Evolutionary conservation across 2,329 filamentous ascomycete species (phyloP).

Genomic region (Aspergillus quadricinctus): DNA sequence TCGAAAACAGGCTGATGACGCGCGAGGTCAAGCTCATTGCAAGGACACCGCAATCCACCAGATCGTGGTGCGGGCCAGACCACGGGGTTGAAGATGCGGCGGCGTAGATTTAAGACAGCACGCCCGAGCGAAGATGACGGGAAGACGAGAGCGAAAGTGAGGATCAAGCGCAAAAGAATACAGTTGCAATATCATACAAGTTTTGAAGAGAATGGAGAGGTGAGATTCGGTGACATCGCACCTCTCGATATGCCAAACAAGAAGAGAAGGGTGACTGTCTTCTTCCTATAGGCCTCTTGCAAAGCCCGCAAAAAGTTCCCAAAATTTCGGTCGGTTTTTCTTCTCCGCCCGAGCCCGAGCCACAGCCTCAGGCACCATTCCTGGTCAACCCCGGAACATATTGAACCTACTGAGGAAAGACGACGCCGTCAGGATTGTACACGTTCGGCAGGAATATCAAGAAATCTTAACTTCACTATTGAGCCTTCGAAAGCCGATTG

Average conservation of each 20-base stretch:
- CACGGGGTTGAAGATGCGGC: conserved; percentile 23
- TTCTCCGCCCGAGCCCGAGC: conserved; percentile 25
- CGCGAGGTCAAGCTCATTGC: conserved; percentile 58
- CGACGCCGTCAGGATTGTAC: background rate
- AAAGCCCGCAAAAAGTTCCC: conserved; percentile 4
- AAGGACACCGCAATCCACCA: conserved; percentile 30
- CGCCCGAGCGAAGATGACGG: conserved; percentile 10
- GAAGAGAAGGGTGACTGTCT: conserved; percentile 1
- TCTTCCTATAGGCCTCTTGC: background rate
- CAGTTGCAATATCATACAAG: conserved; percentile 4
- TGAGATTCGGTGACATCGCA: conserved; percentile 13
- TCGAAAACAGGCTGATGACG: conserved; percentile 50
- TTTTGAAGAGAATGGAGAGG: conserved; percentile 6
- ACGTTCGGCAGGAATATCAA: background rate
- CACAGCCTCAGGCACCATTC: conserved; percentile 22
- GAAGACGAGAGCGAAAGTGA: conserved; percentile 5
- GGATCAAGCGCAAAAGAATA: conserved; percentile 3
- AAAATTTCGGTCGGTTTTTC: conserved; percentile 32
- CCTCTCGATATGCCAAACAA: conserved; percentile 3
- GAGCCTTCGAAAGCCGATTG: background rate
- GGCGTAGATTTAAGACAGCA: conserved; percentile 12
- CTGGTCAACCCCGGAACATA: background rate
- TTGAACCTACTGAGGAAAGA: too few relatives aligned
- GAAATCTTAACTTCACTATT: background rate
- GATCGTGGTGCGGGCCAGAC: conserved; percentile 28